A percentile compares a stretch with the other conserved stretches of the same genome.
These are phyloP conservation scores for Ceriops tagal DNA, from an alignment of 345 rosid species.

Conservation along the genomic window DNA sequence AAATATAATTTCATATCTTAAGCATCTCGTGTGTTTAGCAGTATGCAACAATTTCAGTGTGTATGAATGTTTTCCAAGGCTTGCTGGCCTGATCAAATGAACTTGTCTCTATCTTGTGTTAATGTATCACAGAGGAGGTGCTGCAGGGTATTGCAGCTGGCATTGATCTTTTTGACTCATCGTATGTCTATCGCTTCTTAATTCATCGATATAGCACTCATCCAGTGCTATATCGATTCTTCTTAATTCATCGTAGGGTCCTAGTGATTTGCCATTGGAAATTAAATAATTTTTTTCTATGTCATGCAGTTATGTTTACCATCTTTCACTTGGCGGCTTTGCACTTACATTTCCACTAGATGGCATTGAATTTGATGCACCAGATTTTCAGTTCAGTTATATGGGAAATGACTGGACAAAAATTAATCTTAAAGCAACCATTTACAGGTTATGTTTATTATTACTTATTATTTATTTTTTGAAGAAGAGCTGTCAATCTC, in stretches of 20 bases:
- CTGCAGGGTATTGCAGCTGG: slow-evolving; percentile 78
- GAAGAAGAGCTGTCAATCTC: neutral
- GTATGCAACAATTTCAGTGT: neutral
- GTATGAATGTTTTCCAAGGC: neutral
- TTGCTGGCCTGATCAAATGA: neutral
- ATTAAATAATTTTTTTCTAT: neutral
- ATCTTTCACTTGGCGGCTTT: slow-evolving; percentile 64
- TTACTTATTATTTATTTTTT: neutral
- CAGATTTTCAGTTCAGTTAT: slow-evolving; percentile 20
- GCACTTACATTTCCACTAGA: slow-evolving; percentile 60
- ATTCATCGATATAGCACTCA: no score
- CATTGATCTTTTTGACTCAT: slow-evolving; percentile 42
- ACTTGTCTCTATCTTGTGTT: neutral
- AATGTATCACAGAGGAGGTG: slow-evolving; percentile 55
- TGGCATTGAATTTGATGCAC: slow-evolving; percentile 13
- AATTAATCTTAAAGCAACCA: slow-evolving; percentile 59
- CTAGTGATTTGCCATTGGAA: neutral
- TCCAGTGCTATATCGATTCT: no score
- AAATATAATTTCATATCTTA: neutral
- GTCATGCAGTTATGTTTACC: slow-evolving; percentile 57
- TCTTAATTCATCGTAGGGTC: neutral
- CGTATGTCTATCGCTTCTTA: no score
- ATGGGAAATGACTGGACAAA: slow-evolving; percentile 41
- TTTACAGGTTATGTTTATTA: slow-evolving; percentile 44
- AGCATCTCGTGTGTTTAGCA: neutral